Percentiles rank a stretch among this genome's conserved stretches.
Conservation (phyloP, 176 grass and related monocot species). For the Miscanthus lutarioriparius region DNA sequence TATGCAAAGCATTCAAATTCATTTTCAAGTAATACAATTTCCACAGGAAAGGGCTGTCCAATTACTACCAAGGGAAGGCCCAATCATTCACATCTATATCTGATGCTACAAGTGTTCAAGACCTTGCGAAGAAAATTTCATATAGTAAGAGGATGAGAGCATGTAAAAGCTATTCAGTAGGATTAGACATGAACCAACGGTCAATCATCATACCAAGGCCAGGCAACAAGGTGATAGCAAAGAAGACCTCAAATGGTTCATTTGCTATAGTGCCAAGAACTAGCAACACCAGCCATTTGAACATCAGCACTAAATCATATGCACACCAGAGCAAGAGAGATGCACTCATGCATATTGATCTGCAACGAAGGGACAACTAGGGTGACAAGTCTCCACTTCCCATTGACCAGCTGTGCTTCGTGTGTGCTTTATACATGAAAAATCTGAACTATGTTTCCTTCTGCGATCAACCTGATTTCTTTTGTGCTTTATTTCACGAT, state of each 20-base stretch:
- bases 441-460: conserved; percentile 7
- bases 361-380: conserved; percentile 27
- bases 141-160: conserved; percentile 73
- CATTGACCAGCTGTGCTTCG: background rate
- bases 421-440: background rate
- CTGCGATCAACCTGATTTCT: background rate
- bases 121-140: conserved; percentile 59
- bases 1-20: background rate
- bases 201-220: conserved; percentile 34
- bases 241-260: conserved; percentile 61
- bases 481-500: conserved; percentile 16
- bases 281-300: conserved; percentile 43
- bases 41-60: conserved; percentile 67
- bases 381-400: background rate
- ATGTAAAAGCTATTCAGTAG: conserved; percentile 59
- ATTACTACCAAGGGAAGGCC: conserved; percentile 65
- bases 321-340: conserved; percentile 31
- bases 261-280: conserved; percentile 42
- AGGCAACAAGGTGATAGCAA: conserved; percentile 55
- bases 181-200: conserved; percentile 51
- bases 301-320: conserved; percentile 33
- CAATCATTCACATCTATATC: conserved; percentile 65
- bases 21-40: background rate
- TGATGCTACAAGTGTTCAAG: conserved; percentile 42
- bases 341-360: conserved; percentile 25